Conservation (phyloP, 2,329 filamentous ascomycete genomes). For the Dactylellina parvicollis region DNA sequence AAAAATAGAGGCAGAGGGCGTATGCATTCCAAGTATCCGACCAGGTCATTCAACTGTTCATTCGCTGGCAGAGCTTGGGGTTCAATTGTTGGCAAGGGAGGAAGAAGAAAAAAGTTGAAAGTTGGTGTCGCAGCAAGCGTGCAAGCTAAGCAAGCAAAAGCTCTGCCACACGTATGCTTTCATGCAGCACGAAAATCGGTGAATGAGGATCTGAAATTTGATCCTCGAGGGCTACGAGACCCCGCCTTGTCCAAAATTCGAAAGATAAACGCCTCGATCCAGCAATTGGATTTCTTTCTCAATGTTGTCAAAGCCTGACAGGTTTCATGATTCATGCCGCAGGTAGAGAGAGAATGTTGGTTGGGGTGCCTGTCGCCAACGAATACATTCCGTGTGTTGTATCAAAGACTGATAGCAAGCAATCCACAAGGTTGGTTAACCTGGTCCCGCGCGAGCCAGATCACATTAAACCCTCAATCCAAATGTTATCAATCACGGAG, state of each 20-base stretch:
- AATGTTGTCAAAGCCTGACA: conserved; percentile 12
- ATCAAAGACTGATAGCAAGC: conserved; percentile 18
- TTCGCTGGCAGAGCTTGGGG: conserved; percentile 29
- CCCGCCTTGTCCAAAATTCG: conserved; percentile 14
- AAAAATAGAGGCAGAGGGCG: conserved; percentile 17
- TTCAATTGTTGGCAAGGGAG: conserved; percentile 27
- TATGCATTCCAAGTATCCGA: conserved; percentile 48
- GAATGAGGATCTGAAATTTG: conserved; percentile 8
- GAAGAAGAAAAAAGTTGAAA: conserved; percentile 30
- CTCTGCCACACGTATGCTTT: conserved; percentile 22
- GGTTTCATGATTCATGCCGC: conserved; percentile 26
- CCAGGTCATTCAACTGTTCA: conserved; percentile 41
- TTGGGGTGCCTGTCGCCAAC: conserved; percentile 46
- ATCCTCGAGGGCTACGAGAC: conserved; percentile 3
- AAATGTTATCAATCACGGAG: background rate
- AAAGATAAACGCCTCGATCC: background rate
- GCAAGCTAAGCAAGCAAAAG: conserved; percentile 11
- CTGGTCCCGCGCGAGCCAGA: conserved; percentile 14
- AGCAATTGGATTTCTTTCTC: background rate
- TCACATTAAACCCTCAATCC: background rate
- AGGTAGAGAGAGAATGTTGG: conserved; percentile 33
- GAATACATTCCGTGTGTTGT: conserved; percentile 53
- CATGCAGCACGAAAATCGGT: background rate
- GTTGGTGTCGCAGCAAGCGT: conserved; percentile 34
- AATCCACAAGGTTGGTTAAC: conserved; percentile 21